Conservation (phyloP, 2,329 filamentous ascomycete genomes). For the Aspergillus piperis region DNA sequence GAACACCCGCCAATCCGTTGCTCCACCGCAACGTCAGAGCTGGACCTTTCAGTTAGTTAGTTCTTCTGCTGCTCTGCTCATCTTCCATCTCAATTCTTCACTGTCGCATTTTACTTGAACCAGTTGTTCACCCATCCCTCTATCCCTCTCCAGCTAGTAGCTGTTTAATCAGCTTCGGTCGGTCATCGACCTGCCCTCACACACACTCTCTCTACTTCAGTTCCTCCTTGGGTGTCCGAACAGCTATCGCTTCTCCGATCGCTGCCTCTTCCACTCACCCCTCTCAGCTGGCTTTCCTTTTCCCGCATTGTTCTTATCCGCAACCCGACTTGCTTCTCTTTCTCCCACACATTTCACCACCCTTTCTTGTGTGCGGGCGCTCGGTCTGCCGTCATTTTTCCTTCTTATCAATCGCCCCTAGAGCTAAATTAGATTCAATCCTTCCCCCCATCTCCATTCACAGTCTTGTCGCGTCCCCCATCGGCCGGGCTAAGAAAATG, state of each 20-base stretch:
- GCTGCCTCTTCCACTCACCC: background rate
- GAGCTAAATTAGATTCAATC: background rate
- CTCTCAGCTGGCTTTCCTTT: background rate
- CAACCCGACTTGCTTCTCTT: background rate
- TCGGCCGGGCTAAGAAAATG: conserved; percentile 37
- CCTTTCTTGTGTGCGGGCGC: background rate
- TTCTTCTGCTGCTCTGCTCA: background rate
- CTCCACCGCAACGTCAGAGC: conserved; percentile 24
- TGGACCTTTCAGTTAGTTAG: background rate
- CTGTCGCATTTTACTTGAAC: background rate
- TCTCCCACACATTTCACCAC: background rate
- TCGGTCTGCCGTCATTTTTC: background rate
- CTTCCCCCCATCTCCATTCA: conserved; percentile 2
- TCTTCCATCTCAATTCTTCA: conserved; percentile 2
- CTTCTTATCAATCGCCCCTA: background rate
- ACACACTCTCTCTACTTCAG: background rate
- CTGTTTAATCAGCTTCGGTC: background rate
- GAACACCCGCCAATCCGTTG: conserved; percentile 11
- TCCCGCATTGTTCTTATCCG: conserved; percentile 2
- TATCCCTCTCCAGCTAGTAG: background rate
- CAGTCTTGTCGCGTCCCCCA: background rate
- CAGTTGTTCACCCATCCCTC: background rate
- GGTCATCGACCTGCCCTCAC: background rate
- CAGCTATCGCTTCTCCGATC: background rate
- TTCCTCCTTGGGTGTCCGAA: background rate